Percentiles rank a stretch among this genome's conserved stretches.
phyloP scores from a whole-genome alignment of 441 rosid species.

The Isatis lusitanica region DNA sequence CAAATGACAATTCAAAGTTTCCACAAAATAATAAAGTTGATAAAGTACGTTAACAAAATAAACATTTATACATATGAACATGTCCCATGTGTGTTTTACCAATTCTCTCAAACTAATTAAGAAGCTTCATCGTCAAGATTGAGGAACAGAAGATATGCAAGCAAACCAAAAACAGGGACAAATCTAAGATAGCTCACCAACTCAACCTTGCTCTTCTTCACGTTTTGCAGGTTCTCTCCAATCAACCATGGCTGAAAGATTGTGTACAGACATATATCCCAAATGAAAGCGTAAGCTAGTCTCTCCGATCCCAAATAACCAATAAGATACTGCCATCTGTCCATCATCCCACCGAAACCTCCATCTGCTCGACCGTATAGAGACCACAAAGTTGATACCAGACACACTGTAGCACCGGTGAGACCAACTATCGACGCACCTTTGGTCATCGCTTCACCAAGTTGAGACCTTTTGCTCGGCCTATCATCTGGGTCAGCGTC shows the following conservation, averaged over 20 bases:
- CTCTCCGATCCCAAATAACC: slow-evolving; percentile 85
- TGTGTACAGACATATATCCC: slow-evolving; percentile 81
- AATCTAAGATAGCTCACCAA: slow-evolving; percentile 68
- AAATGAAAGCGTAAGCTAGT: slow-evolving; percentile 83
- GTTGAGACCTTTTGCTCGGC: slow-evolving; percentile 53
- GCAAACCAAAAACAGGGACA: slow-evolving; percentile 78
- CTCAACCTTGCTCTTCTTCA: slow-evolving; percentile 52
- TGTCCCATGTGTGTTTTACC: neutral
- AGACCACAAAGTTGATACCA: slow-evolving; percentile 69
- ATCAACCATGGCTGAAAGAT: slow-evolving; percentile 94
- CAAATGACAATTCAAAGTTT: too few relatives aligned
- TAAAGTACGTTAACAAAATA: neutral
- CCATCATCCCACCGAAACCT: slow-evolving; percentile 57
- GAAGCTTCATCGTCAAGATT: slow-evolving; percentile 49
- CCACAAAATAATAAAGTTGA: neutral
- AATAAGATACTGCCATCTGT: slow-evolving; percentile 67
- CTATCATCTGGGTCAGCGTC: slow-evolving; percentile 41
- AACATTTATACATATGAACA: neutral
- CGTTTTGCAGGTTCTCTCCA: slow-evolving; percentile 71
- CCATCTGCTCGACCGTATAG: slow-evolving; percentile 68
- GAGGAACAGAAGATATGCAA: slow-evolving; percentile 64
- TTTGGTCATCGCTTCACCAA: slow-evolving; percentile 68
- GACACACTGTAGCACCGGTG: slow-evolving; percentile 63
- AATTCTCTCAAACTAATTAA: neutral
- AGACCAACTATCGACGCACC: slow-evolving; percentile 76